Evolutionary conservation across 2,329 filamentous ascomycete species (phyloP).

Genomic region (Diaporthe eres): DNA sequence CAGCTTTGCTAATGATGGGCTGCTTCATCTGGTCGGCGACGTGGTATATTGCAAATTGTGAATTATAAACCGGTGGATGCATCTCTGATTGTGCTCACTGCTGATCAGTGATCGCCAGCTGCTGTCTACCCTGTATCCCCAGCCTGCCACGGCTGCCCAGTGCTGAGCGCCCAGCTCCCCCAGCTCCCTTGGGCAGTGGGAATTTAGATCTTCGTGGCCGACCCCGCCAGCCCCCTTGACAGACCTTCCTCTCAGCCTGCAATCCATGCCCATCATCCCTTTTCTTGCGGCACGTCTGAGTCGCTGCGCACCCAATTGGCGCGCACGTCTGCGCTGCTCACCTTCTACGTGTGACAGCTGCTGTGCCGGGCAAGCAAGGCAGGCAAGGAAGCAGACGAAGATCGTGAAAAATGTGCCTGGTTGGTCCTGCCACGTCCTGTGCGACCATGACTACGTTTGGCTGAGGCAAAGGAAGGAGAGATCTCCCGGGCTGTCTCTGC

Average conservation of each 20-base stretch:
- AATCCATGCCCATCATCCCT: conserved; percentile 28
- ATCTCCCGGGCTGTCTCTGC: neutral
- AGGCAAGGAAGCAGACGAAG: conserved; percentile 5
- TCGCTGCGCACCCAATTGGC: conserved; percentile 21
- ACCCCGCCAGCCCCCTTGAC: conserved; percentile 37
- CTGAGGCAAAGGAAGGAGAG: neutral
- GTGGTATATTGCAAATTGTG: conserved; percentile 19
- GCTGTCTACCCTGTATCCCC: conserved; percentile 5
- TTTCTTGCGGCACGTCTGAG: conserved; percentile 34
- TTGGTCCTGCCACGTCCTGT: conserved; percentile 18
- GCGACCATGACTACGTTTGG: conserved; percentile 12
- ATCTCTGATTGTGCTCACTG: conserved; percentile 26
- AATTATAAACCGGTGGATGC: conserved; percentile 22
- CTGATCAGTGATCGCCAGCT: conserved; percentile 15
- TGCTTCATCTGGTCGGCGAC: neutral
- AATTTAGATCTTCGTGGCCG: conserved; percentile 32
- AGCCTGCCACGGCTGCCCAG: conserved; percentile 18
- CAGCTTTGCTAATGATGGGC: neutral
- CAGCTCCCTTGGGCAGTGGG: conserved; percentile 34
- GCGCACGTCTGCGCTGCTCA: neutral
- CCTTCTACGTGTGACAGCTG: conserved; percentile 27
- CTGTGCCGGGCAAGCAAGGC: conserved; percentile 28
- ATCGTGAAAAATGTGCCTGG: conserved; percentile 29
- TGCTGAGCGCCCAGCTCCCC: conserved; percentile 30
- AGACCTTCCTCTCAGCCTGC: conserved; percentile 2